Conservation (phyloP, 768 basidiomycete genomes). For the Xerocomus potaroensis region DNA sequence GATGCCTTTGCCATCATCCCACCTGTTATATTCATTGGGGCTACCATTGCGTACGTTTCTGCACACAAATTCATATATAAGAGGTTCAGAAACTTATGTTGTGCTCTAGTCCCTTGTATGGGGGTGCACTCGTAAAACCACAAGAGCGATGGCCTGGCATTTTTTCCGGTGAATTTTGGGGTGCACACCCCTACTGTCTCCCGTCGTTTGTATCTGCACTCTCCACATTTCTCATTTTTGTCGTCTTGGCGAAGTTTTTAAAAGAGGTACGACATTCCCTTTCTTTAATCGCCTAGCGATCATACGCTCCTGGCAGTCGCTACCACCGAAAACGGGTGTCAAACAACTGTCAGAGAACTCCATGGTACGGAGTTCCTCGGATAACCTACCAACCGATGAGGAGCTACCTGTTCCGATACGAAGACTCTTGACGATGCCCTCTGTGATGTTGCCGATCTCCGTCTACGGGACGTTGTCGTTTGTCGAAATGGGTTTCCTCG, state of each 20-base stretch:
- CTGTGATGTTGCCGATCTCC: constrained; percentile 31
- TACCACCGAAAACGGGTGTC: no score
- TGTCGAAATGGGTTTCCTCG: constrained; percentile 32
- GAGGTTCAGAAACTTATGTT: not conserved
- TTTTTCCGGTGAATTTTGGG: constrained; percentile 48
- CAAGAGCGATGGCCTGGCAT: constrained; percentile 50
- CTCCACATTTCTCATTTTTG: constrained; percentile 24
- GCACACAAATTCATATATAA: not conserved
- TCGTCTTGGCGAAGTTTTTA: constrained; percentile 19
- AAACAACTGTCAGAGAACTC: no score
- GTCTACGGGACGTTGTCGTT: constrained; percentile 37
- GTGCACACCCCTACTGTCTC: constrained; percentile 50
- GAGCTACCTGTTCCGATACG: constrained; percentile 27
- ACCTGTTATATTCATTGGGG: constrained; percentile 32
- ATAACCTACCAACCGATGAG: constrained; percentile 8
- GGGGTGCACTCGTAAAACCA: constrained; percentile 52
- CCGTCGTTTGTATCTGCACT: constrained; percentile 33
- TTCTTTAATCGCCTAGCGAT: constrained; percentile 15
- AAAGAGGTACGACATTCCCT: constrained; percentile 25
- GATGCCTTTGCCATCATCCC: constrained; percentile 35
- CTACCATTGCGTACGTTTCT: constrained; percentile 35
- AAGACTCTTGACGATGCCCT: constrained; percentile 26
- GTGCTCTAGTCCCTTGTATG: constrained; percentile 48
- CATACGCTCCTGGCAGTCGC: no score
- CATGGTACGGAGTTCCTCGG: not conserved